These are phyloP conservation scores for Cadophora gregata DNA, from an alignment of 2,329 filamentous ascomycete species.

Conservation along the genomic window DNA sequence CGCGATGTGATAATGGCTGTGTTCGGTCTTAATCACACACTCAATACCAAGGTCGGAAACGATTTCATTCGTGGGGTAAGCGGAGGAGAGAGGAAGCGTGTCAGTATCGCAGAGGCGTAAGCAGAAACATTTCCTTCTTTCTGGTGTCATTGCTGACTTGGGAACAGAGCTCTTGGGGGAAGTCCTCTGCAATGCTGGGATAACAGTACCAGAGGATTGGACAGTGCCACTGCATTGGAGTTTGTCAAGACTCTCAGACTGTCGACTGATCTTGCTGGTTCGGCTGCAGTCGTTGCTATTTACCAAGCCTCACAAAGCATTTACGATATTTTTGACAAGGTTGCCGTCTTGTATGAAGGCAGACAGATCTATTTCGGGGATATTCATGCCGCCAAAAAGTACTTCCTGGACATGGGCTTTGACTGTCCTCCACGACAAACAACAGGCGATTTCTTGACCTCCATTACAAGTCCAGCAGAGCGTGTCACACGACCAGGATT, in stretches of 20 bases:
- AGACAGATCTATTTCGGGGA: constrained; percentile 75
- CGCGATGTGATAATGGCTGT: constrained; percentile 69
- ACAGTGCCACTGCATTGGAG: constrained; percentile 74
- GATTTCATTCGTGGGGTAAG: constrained; percentile 75
- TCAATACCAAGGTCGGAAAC: constrained; percentile 76
- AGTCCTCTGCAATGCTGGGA: constrained; percentile 77
- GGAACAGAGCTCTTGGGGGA: constrained; percentile 52
- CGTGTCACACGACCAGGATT: constrained; percentile 61
- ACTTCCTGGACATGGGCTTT: constrained; percentile 76
- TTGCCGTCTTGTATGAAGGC: constrained; percentile 69
- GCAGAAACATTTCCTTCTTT: neutral
- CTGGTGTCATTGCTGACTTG: constrained; percentile 49
- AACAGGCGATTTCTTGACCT: constrained; percentile 74
- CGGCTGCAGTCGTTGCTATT: constrained; percentile 69
- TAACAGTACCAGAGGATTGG: constrained; percentile 75
- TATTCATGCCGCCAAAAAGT: constrained; percentile 66
- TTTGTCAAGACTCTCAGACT: constrained; percentile 72
- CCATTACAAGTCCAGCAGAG: constrained; percentile 69
- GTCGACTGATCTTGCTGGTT: constrained; percentile 66
- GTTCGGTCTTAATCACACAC: constrained; percentile 74
- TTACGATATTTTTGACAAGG: constrained; percentile 71
- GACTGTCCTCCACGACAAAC: constrained; percentile 66
- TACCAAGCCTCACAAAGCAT: constrained; percentile 75
- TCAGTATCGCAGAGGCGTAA: constrained; percentile 78
- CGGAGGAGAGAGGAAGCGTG: constrained; percentile 77